phyloP scores from a whole-genome alignment of 176 grass and related monocot genomes.

The Zizania latifolia region DNA sequence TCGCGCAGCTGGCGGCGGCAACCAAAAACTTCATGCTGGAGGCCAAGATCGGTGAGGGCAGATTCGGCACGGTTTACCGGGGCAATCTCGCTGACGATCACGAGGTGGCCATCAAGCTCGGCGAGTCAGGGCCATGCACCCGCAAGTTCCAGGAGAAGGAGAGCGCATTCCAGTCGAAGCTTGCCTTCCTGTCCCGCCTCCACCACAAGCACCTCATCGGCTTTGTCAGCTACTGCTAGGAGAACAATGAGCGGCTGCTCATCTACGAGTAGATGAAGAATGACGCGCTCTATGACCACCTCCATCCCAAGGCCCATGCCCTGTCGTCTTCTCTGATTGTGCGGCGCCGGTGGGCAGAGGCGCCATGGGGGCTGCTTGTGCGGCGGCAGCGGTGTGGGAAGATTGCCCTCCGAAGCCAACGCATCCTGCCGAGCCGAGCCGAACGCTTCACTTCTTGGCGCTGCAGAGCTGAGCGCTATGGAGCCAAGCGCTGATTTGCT shows the following conservation, averaged over 20 bases:
- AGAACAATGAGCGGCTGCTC: too few relatives aligned
- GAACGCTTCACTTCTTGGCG: too few relatives aligned
- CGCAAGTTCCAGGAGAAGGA: too few relatives aligned
- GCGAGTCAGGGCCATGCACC: too few relatives aligned
- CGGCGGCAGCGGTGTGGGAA: too few relatives aligned
- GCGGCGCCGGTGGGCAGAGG: conserved; percentile 5
- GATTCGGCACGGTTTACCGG: conserved; percentile 36
- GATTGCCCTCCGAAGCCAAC: too few relatives aligned
- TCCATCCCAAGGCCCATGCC: conserved; percentile 18
- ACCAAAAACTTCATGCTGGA: conserved; percentile 27
- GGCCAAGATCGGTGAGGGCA: conserved; percentile 27
- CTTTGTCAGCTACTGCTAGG: background rate
- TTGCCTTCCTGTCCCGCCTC: background rate
- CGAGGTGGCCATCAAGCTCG: conserved; percentile 29
- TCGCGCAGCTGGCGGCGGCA: conserved; percentile 24
- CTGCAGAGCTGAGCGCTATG: too few relatives aligned
- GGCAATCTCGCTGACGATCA: conserved; percentile 16
- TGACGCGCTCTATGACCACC: conserved; percentile 28
- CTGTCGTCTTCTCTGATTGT: background rate
- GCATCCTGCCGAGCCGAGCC: too few relatives aligned
- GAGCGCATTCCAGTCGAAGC: background rate
- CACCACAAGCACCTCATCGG: background rate
- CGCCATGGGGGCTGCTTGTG: too few relatives aligned
- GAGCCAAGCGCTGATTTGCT: too few relatives aligned
- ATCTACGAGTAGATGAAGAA: background rate